Conservation (phyloP, 805 yeast species). For the Yamadazyma sp. region DNA sequence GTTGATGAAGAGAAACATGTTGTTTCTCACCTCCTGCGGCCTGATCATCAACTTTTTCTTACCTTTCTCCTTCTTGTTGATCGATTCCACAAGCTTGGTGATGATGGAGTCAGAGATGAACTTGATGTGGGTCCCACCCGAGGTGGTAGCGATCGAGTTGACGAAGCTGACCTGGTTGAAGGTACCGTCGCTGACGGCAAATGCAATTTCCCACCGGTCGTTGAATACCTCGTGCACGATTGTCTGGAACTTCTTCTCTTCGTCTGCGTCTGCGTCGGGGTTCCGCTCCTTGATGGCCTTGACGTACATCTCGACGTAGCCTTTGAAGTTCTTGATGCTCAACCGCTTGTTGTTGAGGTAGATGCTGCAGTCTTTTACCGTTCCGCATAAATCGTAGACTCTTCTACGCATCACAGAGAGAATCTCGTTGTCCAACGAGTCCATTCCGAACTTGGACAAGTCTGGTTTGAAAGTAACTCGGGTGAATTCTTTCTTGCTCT, state of each 20-base stretch:
- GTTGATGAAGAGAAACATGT: constrained; percentile 87
- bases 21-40: constrained; percentile 84
- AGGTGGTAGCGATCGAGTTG: constrained; percentile 94
- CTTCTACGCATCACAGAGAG: constrained; percentile 86
- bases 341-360: constrained; percentile 72
- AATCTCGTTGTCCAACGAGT: constrained; percentile 75
- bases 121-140: constrained; percentile 96
- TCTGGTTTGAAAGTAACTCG: constrained; percentile 89
- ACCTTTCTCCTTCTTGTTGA: constrained; percentile 64
- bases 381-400: constrained; percentile 93
- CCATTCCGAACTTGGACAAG: constrained; percentile 80
- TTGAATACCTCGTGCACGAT: constrained; percentile 78
- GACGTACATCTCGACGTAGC: constrained; percentile 85
- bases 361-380: constrained; percentile 80
- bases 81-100: constrained; percentile 66
- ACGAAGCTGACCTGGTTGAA: constrained; percentile 96
- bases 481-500: constrained; percentile 73
- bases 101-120: constrained; percentile 82
- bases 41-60: constrained; percentile 68
- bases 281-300: constrained; percentile 63
- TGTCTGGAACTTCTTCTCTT: constrained; percentile 34
- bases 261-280: constrained; percentile 38
- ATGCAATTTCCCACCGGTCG: constrained; percentile 95
- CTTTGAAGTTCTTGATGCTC: constrained; percentile 73
- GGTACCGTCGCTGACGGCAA: constrained; percentile 85